Conservation (phyloP, 2,329 filamentous ascomycete species). For the Trichoderma hamatum region DNA sequence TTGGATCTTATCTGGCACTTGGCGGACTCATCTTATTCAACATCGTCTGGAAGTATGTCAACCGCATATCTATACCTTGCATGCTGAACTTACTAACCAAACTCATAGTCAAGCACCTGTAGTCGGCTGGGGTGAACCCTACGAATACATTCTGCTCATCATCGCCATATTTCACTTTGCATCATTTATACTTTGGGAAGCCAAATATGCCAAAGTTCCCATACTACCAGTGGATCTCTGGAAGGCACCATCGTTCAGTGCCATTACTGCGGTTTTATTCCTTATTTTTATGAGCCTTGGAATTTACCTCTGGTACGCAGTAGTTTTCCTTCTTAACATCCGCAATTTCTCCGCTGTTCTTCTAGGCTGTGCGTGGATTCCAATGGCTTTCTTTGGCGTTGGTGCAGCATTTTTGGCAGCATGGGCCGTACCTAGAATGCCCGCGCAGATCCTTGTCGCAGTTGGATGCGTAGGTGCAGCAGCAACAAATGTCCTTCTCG, state of each 20-base stretch:
- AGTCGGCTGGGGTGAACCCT: not conserved
- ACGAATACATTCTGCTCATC: conserved; percentile 1
- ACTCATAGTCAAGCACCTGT: not conserved
- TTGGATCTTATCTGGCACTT: not conserved
- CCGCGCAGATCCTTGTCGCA: not conserved
- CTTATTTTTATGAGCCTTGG: conserved; percentile 4
- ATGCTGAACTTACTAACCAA: not conserved
- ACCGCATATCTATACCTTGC: fast-evolving
- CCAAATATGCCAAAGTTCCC: not conserved
- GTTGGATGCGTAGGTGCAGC: not conserved
- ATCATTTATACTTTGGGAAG: conserved; percentile 2
- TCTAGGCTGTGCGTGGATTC: conserved; percentile 1
- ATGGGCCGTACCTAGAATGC: conserved; percentile 1
- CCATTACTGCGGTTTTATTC: not conserved
- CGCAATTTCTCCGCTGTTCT: not conserved
- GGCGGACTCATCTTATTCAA: not conserved
- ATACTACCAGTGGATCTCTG: conserved; percentile 1
- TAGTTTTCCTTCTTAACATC: not conserved
- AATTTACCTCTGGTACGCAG: conserved; percentile 1
- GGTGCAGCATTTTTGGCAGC: conserved; percentile 3
- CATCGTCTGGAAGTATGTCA: conserved; percentile 7
- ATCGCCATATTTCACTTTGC: conserved; percentile 1
- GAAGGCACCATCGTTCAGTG: not conserved
- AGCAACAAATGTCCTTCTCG: not conserved
- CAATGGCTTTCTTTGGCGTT: not conserved